Evolutionary conservation across 306 rosid genomes (phyloP), one percentile per base, ranked within the genome.

Genomic region (Cyclanthera cordifolia): DNA sequence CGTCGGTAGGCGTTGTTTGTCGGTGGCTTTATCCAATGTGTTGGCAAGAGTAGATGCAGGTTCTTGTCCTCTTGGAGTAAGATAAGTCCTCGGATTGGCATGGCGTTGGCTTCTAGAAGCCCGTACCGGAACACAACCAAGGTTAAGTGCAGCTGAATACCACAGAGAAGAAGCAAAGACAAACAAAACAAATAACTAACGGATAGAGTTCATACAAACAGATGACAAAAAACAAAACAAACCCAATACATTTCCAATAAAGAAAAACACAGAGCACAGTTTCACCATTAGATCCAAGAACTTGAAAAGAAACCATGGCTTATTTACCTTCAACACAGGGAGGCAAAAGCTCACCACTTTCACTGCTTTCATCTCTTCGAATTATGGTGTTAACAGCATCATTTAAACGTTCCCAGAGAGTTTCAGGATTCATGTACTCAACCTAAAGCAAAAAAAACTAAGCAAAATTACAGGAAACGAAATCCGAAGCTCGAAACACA

Each of bases 71-170:
- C 91, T 87, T 5, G 87, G 87, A 58, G 86, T 67, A 53, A 94
- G 97, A 80, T 94, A 94, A 73, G 84, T 86, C 87, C 96, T 85
- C 0, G 85, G 95, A 75, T 90, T 94, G 74, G 71, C 85, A 76
- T 90, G 96, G 58, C 99, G 82, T 79, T 90, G 97, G 83, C 99
- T 94, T 82, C 99, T 88, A 1, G 97, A 85, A 82, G 99, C 95
- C 82, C 84, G 90, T 27, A 85, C 92, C 17, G 95, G 90, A 77
- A 80, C 77, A 79, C 99, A 94, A 5, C 99, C 99, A 67, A 94
- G 83, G 79, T 88, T 88, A 61, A 94, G 99, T 66, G 99, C 99
- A 81, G 99, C 99, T 94, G 91, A 77, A 77, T 76, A 24, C 4
- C 17, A 45, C 37, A 65, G 53, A 64, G 70, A 65, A 23, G n/a